Evolutionary conservation across 1,139 yeast genomes (phyloP).

Genomic region (Groenewaldozyma auringiensis): DNA sequence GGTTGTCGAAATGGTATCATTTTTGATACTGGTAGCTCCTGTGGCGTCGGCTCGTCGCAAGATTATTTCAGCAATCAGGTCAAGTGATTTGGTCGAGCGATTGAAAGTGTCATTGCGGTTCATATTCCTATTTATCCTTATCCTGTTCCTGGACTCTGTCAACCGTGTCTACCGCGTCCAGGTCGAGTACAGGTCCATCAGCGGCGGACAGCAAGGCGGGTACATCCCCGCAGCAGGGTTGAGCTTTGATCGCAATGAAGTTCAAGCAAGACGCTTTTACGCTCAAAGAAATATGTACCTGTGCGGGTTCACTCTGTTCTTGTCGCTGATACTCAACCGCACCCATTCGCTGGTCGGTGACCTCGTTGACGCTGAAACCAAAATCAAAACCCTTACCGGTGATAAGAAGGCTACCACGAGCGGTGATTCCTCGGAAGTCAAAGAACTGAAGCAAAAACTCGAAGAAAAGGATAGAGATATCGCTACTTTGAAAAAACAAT

Average conservation of each 20-base stretch:
- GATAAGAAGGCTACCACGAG: slow-evolving; percentile 16
- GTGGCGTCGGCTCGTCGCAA: slow-evolving; percentile 70
- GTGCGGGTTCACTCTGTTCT: slow-evolving; percentile 89
- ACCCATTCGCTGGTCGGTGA: slow-evolving; percentile 81
- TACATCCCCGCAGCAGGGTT: slow-evolving; percentile 34
- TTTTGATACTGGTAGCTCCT: slow-evolving; percentile 77
- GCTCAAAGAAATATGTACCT: slow-evolving; percentile 96
- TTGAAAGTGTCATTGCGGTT: slow-evolving; percentile 76
- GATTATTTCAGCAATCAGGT: slow-evolving; percentile 53
- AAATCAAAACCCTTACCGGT: slow-evolving; percentile 17
- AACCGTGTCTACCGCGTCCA: slow-evolving; percentile 73
- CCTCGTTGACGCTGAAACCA: slow-evolving; percentile 55
- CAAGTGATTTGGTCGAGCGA: slow-evolving; percentile 61
- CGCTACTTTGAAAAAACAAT: slow-evolving; percentile 62
- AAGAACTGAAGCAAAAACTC: slow-evolving; percentile 40
- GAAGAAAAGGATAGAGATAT: slow-evolving; percentile 57
- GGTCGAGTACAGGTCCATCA: slow-evolving; percentile 35
- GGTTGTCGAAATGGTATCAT: slow-evolving; percentile 70
- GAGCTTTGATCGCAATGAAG: slow-evolving; percentile 46
- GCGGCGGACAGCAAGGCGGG: slow-evolving; percentile 10
- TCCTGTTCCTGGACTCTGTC: slow-evolving; percentile 81
- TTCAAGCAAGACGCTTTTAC: slow-evolving; percentile 85
- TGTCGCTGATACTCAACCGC: slow-evolving; percentile 77
- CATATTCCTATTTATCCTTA: slow-evolving; percentile 72
- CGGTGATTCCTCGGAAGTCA: slow-evolving; percentile 18